Percentiles rank a stretch among this genome's conserved stretches.
Conservation (phyloP, 2,329 filamentous ascomycete species). For the Penicillium sclerotigenum region DNA sequence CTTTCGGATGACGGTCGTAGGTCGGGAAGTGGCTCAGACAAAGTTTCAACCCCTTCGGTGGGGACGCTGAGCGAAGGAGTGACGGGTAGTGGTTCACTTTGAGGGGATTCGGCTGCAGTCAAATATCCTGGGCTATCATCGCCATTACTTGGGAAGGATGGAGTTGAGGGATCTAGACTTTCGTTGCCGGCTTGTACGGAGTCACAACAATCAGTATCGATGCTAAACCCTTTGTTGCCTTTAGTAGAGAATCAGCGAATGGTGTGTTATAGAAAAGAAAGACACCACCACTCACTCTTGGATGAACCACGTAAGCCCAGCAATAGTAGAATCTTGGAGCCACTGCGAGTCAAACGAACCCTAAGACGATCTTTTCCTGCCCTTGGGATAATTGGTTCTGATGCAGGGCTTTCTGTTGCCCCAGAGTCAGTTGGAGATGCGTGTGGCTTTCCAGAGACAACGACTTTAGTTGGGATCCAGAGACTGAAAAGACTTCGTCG, state of each 20-base stretch:
- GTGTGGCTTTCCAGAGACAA: slow-evolving; percentile 13
- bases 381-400: slow-evolving; percentile 17
- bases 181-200: neutral
- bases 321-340: slow-evolving; percentile 38
- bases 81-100: slow-evolving; percentile 5
- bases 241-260: neutral
- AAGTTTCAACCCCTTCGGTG: neutral
- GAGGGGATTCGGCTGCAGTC: neutral
- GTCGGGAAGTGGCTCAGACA: neutral
- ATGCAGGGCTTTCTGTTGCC: slow-evolving; percentile 27
- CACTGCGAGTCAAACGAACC: slow-evolving; percentile 32
- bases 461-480: slow-evolving; percentile 21
- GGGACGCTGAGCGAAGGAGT: neutral
- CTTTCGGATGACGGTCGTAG: neutral
- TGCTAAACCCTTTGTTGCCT: slow-evolving; percentile 19
- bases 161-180: neutral
- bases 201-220: slow-evolving; percentile 11
- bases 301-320: slow-evolving; percentile 31
- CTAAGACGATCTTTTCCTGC: slow-evolving; percentile 28
- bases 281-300: slow-evolving; percentile 21
- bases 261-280: neutral
- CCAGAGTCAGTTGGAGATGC: slow-evolving; percentile 19
- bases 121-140: neutral
- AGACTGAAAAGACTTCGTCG: slow-evolving; percentile 28
- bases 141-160: slow-evolving; percentile 1